Conservation (phyloP, 441 rosid genomes). For the Eruca vesicaria region DNA sequence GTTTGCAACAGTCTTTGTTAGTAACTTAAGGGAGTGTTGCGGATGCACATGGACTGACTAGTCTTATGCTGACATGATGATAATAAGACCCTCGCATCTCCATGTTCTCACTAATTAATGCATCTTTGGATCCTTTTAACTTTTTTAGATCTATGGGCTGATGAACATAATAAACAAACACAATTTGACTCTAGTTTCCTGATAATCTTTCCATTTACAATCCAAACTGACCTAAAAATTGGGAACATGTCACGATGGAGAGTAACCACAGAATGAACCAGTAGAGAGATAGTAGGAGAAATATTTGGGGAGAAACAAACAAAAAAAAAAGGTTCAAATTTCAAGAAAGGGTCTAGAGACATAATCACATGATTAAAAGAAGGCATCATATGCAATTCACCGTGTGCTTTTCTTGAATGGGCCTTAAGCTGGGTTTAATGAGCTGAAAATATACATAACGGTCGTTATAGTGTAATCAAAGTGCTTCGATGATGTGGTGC, state of each 20-base stretch:
- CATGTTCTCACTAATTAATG: conserved; percentile 27
- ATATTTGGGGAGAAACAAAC: neutral
- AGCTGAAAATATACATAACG: neutral
- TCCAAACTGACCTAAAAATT: conserved; percentile 10
- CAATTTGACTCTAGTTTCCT: neutral
- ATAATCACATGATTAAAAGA: conserved; percentile 19
- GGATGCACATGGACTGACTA: conserved; percentile 31
- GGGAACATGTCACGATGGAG: neutral
- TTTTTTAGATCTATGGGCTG: conserved; percentile 19
- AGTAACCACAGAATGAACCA: neutral
- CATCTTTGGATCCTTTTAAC: conserved; percentile 21
- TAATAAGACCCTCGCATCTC: conserved; percentile 8
- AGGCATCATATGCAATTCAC: conserved; percentile 6
- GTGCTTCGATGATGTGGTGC: neutral
- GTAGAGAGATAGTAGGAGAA: neutral
- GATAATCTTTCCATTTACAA: neutral
- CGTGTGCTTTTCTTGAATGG: neutral
- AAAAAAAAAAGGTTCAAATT: conserved; percentile 22
- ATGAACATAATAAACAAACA: conserved; percentile 17
- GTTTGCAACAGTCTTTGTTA: neutral
- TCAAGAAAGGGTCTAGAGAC: conserved; percentile 14
- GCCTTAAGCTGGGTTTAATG: neutral
- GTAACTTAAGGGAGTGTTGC: conserved; percentile 21
- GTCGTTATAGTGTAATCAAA: neutral
- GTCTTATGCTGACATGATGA: conserved; percentile 12